Base-by-base conservation (phyloP, 108 stramenopile species). In the Mediolabrus comicus region DNA sequence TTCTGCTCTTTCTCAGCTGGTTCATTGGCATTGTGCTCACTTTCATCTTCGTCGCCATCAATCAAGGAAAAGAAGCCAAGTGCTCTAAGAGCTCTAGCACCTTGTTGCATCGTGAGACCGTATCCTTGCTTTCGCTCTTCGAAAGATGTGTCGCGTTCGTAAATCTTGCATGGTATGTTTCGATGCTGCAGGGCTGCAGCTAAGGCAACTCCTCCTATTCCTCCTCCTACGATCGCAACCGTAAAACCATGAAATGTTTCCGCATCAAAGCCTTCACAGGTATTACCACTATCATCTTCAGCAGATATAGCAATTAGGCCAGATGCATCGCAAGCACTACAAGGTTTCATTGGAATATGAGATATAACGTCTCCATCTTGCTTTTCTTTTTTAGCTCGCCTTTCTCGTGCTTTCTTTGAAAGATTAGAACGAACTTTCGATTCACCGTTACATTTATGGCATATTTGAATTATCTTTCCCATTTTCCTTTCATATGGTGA, bases 61-160 rank as follows among this genome's bases (percentile, higher is more conserved):
- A 63, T 28, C n/a, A 67, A 41, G 34, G 59, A 35, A 32, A 68
- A 59, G 41, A 79, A 73, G n/a, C 92, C 92, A 22, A 96, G 75
- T 13, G 75, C 65, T 43, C 69, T 65, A 46, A 96, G 62, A 16
- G 93, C 92, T 32, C 84, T 74, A 19, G 79, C 71, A 19, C 90
- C 95, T 73, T 96, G 96, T 69, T 97, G 96, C 77, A 97, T 80
- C 2, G 96, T 97, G 16, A 97, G 70, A 9, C 92, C 96, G 63
- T 97, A 97, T 19, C 91, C 92, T 66, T 92, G 91, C 4, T 55
- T 60, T 46, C 95, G 83, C 53, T 89, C 83, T 34, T 67, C 69
- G 56, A 90, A 92, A 25, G 79, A 71, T 25, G 59, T 46, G 68
- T 97, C 96, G n/a, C 86, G 77, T 65, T 97, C 96, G 70, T 79